Percentiles rank a stretch among this genome's conserved stretches.
phyloP scores from a whole-genome alignment of 2,329 filamentous ascomycete species.

The Cladobotryum protrusum region DNA sequence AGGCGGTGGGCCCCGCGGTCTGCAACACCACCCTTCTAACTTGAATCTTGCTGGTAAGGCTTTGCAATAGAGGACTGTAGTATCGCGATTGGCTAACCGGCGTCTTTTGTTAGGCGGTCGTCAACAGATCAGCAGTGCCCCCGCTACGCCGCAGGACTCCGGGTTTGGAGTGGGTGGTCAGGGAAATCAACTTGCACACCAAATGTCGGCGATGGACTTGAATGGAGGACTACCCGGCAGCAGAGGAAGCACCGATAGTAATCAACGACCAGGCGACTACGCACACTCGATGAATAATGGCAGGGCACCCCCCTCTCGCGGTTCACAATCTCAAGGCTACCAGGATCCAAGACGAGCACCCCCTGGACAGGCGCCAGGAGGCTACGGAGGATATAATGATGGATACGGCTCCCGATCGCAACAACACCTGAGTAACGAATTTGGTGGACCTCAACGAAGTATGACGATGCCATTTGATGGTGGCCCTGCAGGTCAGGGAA shows the following conservation, averaged over 20 bases:
- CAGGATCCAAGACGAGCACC: constrained; percentile 22
- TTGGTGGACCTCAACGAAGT: constrained; percentile 49
- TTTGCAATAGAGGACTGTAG: background rate
- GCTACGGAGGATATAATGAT: constrained; percentile 23
- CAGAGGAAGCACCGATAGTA: constrained; percentile 22
- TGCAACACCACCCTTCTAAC: constrained; percentile 27
- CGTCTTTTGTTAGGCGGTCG: constrained; percentile 15
- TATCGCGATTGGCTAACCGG: background rate
- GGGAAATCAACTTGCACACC: constrained; percentile 23
- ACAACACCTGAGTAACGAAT: constrained; percentile 33
- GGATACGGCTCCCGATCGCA: constrained; percentile 23
- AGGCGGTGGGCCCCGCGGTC: constrained; percentile 36
- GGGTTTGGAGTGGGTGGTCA: constrained; percentile 19
- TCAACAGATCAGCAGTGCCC: constrained; percentile 26
- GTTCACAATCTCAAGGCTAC: constrained; percentile 28
- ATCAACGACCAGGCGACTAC: constrained; percentile 22
- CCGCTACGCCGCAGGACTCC: constrained; percentile 23
- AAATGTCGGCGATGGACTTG: constrained; percentile 32
- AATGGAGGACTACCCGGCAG: constrained; percentile 19
- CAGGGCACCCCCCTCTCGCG: constrained; percentile 17
- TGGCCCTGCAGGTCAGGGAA: constrained; percentile 36
- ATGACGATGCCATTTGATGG: constrained; percentile 55
- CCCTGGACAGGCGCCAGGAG: constrained; percentile 20
- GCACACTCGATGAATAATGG: constrained; percentile 9
- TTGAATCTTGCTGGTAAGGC: constrained; percentile 38